Percentiles rank a stretch among this genome's conserved stretches.
Conservation (phyloP, 257 asterid genomes). For the Gynochthodes officinalis region DNA sequence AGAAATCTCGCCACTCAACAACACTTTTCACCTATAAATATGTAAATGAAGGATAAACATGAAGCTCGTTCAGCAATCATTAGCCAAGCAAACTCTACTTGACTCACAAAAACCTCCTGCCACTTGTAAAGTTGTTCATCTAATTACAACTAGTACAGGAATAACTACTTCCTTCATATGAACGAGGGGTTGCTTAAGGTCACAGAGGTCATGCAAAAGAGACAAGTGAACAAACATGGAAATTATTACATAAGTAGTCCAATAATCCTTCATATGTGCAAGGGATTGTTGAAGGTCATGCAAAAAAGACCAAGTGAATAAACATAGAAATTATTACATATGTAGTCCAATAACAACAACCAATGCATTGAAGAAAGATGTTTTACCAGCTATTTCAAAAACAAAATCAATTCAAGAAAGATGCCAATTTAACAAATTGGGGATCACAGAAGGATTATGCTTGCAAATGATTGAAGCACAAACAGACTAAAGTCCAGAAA, state of each 20-base stretch:
- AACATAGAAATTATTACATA: no score
- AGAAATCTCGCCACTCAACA: slow-evolving; percentile 92
- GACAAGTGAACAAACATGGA: not conserved
- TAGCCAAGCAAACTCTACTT: not conserved
- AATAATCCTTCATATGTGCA: no score
- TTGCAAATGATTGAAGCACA: no score
- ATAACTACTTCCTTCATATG: not conserved
- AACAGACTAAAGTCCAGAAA: no score
- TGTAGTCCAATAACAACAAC: no score
- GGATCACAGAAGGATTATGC: no score
- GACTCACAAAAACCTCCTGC: not conserved
- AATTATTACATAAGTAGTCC: not conserved
- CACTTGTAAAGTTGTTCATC: not conserved
- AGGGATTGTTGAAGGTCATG: no score
- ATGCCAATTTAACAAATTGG: no score
- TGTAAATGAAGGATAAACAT: slow-evolving; percentile 1
- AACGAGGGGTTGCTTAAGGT: not conserved
- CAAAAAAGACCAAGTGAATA: no score
- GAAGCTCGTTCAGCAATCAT: slow-evolving; percentile 1
- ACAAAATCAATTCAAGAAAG: no score
- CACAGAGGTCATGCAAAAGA: not conserved
- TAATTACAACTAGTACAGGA: not conserved
- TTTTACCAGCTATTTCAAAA: no score
- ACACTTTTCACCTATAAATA: slow-evolving; percentile 70
- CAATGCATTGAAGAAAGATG: not conserved